A percentile compares a stretch with the other conserved stretches of the same genome.
These are phyloP conservation scores for Mariannaea sp. DNA, from an alignment of 2,329 filamentous ascomycete species.

Conservation along the genomic window DNA sequence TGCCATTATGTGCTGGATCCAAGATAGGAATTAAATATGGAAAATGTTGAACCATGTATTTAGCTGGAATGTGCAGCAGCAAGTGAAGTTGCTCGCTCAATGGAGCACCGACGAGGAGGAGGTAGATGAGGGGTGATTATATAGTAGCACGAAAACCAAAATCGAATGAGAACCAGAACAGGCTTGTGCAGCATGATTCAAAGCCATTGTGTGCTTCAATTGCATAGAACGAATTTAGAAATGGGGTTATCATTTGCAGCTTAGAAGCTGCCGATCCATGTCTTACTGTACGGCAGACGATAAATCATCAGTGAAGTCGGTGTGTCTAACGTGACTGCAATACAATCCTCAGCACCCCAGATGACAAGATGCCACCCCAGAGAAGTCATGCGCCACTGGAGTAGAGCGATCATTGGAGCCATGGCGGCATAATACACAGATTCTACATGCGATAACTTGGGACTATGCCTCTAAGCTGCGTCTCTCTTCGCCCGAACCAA, in stretches of 20 bases:
- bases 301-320: neutral
- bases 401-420: neutral
- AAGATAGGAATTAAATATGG: neutral
- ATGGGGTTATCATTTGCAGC: neutral
- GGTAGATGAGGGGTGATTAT: constrained; percentile 16
- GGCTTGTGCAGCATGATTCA: neutral
- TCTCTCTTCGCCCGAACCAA: neutral
- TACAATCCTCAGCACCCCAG: too few relatives aligned
- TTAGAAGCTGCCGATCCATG: constrained; percentile 7
- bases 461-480: neutral
- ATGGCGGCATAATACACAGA: neutral
- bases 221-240: neutral
- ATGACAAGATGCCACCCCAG: constrained; percentile 14
- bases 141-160: constrained; percentile 1
- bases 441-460: neutral
- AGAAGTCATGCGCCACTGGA: neutral
- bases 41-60: neutral
- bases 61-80: neutral
- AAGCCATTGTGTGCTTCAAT: neutral
- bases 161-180: neutral
- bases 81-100: neutral
- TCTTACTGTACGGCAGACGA: neutral
- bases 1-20: constrained; percentile 7
- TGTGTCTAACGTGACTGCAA: constrained; percentile 1
- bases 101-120: neutral